A percentile compares a stretch with the other conserved stretches of the same genome.
These are phyloP conservation scores for Nitzschia sp. DNA, from an alignment of 108 stramenopile genomes.

Conservation along the genomic window DNA sequence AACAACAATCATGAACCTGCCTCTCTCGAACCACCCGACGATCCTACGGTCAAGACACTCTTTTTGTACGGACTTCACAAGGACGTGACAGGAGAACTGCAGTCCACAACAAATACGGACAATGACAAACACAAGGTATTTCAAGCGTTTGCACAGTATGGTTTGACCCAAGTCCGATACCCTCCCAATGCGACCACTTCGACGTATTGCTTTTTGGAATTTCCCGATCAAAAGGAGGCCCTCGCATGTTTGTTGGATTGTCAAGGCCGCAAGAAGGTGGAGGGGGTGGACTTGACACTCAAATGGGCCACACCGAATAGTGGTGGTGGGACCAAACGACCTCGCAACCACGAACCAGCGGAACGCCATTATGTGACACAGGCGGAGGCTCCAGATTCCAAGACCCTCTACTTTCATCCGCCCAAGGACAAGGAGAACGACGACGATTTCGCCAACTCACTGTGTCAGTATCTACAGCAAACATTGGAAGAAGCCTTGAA, in stretches of 20 bases:
- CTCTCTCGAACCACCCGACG: slow-evolving; percentile 40
- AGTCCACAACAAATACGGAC: slow-evolving; percentile 32
- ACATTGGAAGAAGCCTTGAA: slow-evolving; percentile 78
- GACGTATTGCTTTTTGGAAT: slow-evolving; percentile 83
- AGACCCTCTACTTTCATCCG: slow-evolving; percentile 71
- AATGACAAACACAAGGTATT: slow-evolving; percentile 36
- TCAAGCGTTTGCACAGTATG: slow-evolving; percentile 60
- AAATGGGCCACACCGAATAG: slow-evolving; percentile 72
- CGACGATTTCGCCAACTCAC: slow-evolving; percentile 29
- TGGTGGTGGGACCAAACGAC: neutral
- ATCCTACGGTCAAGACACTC: slow-evolving; percentile 61
- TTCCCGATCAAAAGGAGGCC: slow-evolving; percentile 67
- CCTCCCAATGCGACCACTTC: slow-evolving; percentile 43
- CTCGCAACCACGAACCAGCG: neutral
- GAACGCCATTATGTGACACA: slow-evolving; percentile 64
- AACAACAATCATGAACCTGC: slow-evolving; percentile 25
- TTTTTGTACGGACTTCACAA: slow-evolving; percentile 81
- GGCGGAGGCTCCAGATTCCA: slow-evolving; percentile 73
- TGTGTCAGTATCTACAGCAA: slow-evolving; percentile 55
- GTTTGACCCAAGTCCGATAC: slow-evolving; percentile 48
- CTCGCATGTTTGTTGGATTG: slow-evolving; percentile 54
- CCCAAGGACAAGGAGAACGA: slow-evolving; percentile 28
- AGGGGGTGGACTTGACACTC: slow-evolving; percentile 46
- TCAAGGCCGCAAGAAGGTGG: slow-evolving; percentile 44
- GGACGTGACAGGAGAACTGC: slow-evolving; percentile 63